Percentiles rank a stretch among this genome's conserved stretches.
These are phyloP conservation scores for Naematelia aurantialba DNA, from an alignment of 768 basidiomycete species.

Conservation along the genomic window DNA sequence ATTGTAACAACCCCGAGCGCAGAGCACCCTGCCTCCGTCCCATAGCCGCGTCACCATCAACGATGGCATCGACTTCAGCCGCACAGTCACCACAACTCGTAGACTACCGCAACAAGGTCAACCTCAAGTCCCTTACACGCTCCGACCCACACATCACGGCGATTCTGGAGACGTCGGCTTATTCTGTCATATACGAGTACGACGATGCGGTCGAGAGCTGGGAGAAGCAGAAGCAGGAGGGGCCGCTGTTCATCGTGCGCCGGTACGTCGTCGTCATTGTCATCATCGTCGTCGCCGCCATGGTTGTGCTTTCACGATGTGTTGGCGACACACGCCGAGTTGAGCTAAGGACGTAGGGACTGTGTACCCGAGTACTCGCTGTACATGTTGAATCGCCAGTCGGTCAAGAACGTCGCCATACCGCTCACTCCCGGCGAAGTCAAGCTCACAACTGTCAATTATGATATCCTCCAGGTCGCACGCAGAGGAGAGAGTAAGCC, in stretches of 20 bases:
- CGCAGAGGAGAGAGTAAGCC: conserved; percentile 38
- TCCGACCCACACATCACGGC: conserved; percentile 29
- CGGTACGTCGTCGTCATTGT: conserved; percentile 18
- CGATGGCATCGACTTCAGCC: neutral
- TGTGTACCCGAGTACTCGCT: conserved; percentile 35
- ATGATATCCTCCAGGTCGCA: conserved; percentile 33
- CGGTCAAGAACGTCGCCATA: conserved; percentile 33
- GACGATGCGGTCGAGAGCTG: conserved; percentile 26
- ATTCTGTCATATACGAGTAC: conserved; percentile 38
- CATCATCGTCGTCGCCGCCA: no score
- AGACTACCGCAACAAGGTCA: conserved; percentile 20
- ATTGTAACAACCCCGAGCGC: neutral
- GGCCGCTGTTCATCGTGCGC: conserved; percentile 38
- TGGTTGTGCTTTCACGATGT: no score
- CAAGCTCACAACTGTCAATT: conserved; percentile 28
- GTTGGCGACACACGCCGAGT: neutral
- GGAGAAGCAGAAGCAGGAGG: conserved; percentile 43
- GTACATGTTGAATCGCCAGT: conserved; percentile 37
- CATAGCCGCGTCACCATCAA: neutral
- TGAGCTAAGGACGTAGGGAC: conserved; percentile 12
- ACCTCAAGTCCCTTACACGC: conserved; percentile 30
- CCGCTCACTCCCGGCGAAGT: conserved; percentile 38
- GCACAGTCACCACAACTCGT: neutral
- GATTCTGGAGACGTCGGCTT: conserved; percentile 33
- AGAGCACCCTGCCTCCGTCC: neutral